Base-by-base conservation (phyloP, 2,329 filamentous ascomycete species). In the Mollisiaceae sp. region DNA sequence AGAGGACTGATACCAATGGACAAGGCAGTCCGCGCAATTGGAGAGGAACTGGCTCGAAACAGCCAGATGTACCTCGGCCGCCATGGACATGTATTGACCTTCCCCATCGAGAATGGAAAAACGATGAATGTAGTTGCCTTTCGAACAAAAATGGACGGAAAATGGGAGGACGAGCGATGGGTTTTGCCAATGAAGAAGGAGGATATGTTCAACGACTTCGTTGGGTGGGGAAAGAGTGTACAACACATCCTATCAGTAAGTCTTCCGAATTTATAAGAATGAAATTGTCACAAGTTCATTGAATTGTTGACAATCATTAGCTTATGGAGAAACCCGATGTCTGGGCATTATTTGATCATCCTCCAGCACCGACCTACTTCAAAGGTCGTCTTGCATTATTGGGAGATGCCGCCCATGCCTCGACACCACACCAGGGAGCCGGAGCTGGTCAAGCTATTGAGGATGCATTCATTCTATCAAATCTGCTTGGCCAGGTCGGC, bases 321-420 rank as follows among this genome's bases (percentile, higher is more conserved):
- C 67, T 80, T 61, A 80, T 83, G 78, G 76, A 81, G 58, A 81
- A 82, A 57, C 79, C 80, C 5, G 80, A 75, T 58, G 75, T 81
- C 15, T 84, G 82, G 82, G 81, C 79, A 1, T 67, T 84, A 0
- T 84, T 83, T 70, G 76, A 84, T 58, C 79, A 83, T 63, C 76
- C 74, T 12, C 79, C 79, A 9, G 79, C 82, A 8, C 74, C 73
- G 27, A 73, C 69, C 12, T 85, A 80, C 52, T 79, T 77, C 69
- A 78, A 78, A 27, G 79, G 78, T 8, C 77, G 81, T 0, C 70
- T 84, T 27, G 81, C 79, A 43, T 78, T 89, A 1, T 75, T 86
- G 0, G 88, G 87, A 15, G 87, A 90, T 71, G 86, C 87, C 0
- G 88, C 87, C 0, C 87, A 90, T 72, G 86, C 86, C 0, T 84